Evolutionary conservation across 1,284 basidiomycete species (phyloP), one percentile per base, ranked within the genome.

Genomic region (Ganoderma boninense): DNA sequence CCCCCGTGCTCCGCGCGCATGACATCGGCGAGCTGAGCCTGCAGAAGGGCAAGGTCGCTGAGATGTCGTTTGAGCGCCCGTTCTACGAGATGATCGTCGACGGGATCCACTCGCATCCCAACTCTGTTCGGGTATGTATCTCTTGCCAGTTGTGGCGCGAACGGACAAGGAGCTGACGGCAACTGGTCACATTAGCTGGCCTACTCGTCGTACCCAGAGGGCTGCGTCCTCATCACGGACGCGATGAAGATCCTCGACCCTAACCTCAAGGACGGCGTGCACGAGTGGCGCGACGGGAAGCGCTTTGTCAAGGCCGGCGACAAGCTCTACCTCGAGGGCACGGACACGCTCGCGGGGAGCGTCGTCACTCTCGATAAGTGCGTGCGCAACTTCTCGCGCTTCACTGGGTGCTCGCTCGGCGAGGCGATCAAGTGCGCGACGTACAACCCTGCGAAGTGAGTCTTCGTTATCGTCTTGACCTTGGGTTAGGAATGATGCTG

Each of bases 51-150:
- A 75, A 76, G 64, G 79, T 80, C 14, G 77, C 81, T 26, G 77
- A 77, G 52, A 68, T 79, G 65, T 77, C 82, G n/a, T 90, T 92
- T 73, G 87, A 88, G 76, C 84, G 94, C 70, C 95, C 95, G 23
- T 96, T 90, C 82, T 97, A 94, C 78, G 95, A 94, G 66, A 83
- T 97, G 70, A 97, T 97, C 71, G 95, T 95, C 14, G 96, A 97
- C 79, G 96, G 96, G 0, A 90, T 96, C 69, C 96, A 97, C 80
- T 94, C 90, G 35, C 95, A 97, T 80, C 95, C 96, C 4, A 95
- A 96, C 81, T 95, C 94, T 60, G 94, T 97, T 66, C 86, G 94
- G 75, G 93, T 93, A 79, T 67, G 89, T 80, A 32, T 54, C 44
- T 8, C 4, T 57, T 20, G 16, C 29, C 3, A 20, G 56, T 38